Percentiles rank a stretch among this genome's conserved stretches.
phyloP scores from a whole-genome alignment of 169 alveolate genomes.

The Plasmodium adleri region DNA sequence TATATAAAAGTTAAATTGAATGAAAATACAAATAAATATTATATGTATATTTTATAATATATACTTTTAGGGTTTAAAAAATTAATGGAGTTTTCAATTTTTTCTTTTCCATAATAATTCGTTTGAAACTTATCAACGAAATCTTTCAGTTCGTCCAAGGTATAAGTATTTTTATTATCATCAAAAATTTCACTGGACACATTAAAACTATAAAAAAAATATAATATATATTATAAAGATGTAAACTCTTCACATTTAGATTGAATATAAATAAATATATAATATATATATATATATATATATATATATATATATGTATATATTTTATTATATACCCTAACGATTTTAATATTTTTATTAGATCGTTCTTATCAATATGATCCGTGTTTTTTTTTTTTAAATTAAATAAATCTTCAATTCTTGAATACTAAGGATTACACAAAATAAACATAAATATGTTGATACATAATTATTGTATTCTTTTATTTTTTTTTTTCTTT shows the following conservation, averaged over 20 bases:
- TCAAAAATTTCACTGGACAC: slow-evolving; percentile 52
- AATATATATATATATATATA: background rate
- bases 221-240: slow-evolving; percentile 2
- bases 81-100: slow-evolving; percentile 32
- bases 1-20: no score
- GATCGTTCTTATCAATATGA: slow-evolving; percentile 59
- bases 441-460: slow-evolving; percentile 1
- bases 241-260: background rate
- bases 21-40: background rate
- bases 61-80: slow-evolving; percentile 55
- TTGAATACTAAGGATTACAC: slow-evolving; percentile 16
- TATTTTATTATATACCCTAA: slow-evolving; percentile 30
- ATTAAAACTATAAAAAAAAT: slow-evolving; percentile 23
- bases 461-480: background rate
- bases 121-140: slow-evolving; percentile 32
- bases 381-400: slow-evolving; percentile 47
- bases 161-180: slow-evolving; percentile 44
- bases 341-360: slow-evolving; percentile 57
- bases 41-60: background rate
- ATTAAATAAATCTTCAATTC: slow-evolving; percentile 65
- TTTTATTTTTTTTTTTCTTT: slow-evolving; percentile 13
- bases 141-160: slow-evolving; percentile 53
- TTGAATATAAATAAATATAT: background rate
- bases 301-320: slow-evolving; percentile 7
- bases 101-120: slow-evolving; percentile 52